A percentile compares a stretch with the other conserved stretches of the same genome.
Evolutionary conservation across 306 rosid genomes (phyloP).

Genomic region (Pterocarpus santalinus): DNA sequence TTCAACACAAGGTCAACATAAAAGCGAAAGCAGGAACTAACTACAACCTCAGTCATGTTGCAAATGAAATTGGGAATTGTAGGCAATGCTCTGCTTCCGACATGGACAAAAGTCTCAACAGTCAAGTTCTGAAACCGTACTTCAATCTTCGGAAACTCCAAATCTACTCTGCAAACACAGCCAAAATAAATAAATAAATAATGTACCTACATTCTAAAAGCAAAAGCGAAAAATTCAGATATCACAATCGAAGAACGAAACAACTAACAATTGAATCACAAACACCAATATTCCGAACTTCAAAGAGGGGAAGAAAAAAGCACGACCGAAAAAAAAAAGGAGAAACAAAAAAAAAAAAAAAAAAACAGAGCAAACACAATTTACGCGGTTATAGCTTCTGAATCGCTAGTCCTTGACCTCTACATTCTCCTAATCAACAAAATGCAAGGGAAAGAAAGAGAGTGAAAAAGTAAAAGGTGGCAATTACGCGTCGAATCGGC

Average conservation of each 20-base stretch:
- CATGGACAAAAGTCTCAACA: constrained; percentile 85
- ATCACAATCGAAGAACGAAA: not conserved
- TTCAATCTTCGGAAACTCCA: constrained; percentile 91
- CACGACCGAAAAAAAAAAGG: too few relatives aligned
- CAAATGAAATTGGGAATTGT: constrained; percentile 89
- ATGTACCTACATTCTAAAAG: constrained; percentile 7
- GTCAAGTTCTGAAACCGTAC: constrained; percentile 86
- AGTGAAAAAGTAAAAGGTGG: not conserved
- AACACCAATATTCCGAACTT: constrained; percentile 6
- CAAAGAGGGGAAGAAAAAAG: not conserved
- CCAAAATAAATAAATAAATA: not conserved
- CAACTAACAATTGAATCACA: not conserved
- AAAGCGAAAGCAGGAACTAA: not conserved
- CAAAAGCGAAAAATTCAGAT: constrained; percentile 8
- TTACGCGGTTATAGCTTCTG: not conserved
- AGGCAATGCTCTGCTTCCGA: constrained; percentile 97
- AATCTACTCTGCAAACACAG: constrained; percentile 68
- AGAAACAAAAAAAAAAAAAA: too few relatives aligned
- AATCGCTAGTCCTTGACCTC: not conserved
- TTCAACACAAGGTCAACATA: constrained; percentile 6
- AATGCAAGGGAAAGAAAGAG: not conserved
- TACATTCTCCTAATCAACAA: constrained; percentile 32
- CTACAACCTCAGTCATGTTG: constrained; percentile 85
- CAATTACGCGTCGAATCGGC: constrained; percentile 82
- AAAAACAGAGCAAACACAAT: not conserved